phyloP scores from a whole-genome alignment of 225 moss, liverwort and hornwort genomes.

The Asterella californica region DNA sequence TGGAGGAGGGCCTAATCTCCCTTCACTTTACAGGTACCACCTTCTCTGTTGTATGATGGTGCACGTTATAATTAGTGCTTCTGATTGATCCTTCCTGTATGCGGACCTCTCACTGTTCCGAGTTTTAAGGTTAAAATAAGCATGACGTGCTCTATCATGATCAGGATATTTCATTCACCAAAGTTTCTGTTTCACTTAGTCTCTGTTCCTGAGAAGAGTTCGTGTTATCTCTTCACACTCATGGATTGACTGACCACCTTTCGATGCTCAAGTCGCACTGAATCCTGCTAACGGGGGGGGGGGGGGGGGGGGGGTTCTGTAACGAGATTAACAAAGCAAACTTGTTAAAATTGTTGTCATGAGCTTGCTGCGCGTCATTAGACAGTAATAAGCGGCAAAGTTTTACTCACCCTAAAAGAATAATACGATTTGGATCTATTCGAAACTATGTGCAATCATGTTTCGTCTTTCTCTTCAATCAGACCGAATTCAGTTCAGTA shows the following conservation, averaged over 20 bases:
- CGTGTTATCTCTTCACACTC: neutral
- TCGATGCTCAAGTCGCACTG: too few relatives aligned
- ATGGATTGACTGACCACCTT: neutral
- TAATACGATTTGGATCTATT: too few relatives aligned
- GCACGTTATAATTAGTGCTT: constrained; percentile 5
- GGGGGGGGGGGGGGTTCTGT: too few relatives aligned
- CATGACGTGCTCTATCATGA: neutral
- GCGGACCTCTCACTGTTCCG: neutral
- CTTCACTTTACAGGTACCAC: neutral
- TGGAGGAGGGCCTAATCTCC: neutral
- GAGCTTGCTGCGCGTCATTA: too few relatives aligned
- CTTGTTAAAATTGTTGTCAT: too few relatives aligned
- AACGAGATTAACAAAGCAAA: too few relatives aligned
- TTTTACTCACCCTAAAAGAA: too few relatives aligned
- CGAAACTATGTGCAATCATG: too few relatives aligned
- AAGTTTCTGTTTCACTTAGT: neutral
- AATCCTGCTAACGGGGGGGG: too few relatives aligned
- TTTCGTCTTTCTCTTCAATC: too few relatives aligned
- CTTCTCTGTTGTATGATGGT: neutral
- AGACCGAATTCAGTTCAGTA: too few relatives aligned
- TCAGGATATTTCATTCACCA: neutral
- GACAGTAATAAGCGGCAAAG: too few relatives aligned
- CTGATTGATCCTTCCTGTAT: constrained; percentile 6
- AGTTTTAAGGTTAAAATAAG: neutral
- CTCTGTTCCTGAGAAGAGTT: neutral